These are phyloP conservation scores for Cercospora zeina DNA, from an alignment of 2,329 filamentous ascomycete species.

Conservation along the genomic window DNA sequence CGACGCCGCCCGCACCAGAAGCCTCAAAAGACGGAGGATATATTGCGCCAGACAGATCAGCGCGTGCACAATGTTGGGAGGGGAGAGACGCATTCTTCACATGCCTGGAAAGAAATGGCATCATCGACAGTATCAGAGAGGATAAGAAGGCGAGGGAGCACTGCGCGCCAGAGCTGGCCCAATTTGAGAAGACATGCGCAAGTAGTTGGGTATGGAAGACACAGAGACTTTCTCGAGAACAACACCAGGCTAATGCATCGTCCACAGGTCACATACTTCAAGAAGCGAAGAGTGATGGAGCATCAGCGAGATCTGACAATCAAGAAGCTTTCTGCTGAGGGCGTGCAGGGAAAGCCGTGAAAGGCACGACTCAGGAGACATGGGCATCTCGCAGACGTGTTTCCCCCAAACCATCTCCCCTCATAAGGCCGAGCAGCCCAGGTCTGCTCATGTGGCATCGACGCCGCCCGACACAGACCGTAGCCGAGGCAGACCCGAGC, in stretches of 20 bases:
- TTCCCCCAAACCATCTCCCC: not conserved
- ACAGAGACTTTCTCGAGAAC: not conserved
- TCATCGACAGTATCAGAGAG: conserved; percentile 69
- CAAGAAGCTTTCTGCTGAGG: conserved; percentile 62
- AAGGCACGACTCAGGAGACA: not conserved
- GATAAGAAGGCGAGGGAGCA: conserved; percentile 54
- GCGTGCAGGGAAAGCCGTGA: conserved; percentile 38
- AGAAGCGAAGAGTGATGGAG: conserved; percentile 92
- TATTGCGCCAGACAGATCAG: conserved; percentile 80
- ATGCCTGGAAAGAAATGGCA: conserved; percentile 78
- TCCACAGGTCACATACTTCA: conserved; percentile 87
- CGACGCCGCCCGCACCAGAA: conserved; percentile 34
- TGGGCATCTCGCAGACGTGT: not conserved
- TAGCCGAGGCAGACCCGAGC: not conserved
- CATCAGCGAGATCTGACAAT: conserved; percentile 79
- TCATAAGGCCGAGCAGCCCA: not conserved
- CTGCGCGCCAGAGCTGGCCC: conserved; percentile 61
- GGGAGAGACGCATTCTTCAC: conserved; percentile 83
- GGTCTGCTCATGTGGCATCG: not conserved
- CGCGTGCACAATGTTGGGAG: conserved; percentile 84
- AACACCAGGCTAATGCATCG: not conserved
- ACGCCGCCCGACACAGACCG: not conserved
- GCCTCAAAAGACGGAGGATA: conserved; percentile 58
- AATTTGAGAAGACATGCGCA: conserved; percentile 83
- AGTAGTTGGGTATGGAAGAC: conserved; percentile 74